Percentiles rank a stretch among this genome's conserved stretches.
Conservation (phyloP, 2,329 filamentous ascomycete genomes). For the Ceratocystiopsis sp. region DNA sequence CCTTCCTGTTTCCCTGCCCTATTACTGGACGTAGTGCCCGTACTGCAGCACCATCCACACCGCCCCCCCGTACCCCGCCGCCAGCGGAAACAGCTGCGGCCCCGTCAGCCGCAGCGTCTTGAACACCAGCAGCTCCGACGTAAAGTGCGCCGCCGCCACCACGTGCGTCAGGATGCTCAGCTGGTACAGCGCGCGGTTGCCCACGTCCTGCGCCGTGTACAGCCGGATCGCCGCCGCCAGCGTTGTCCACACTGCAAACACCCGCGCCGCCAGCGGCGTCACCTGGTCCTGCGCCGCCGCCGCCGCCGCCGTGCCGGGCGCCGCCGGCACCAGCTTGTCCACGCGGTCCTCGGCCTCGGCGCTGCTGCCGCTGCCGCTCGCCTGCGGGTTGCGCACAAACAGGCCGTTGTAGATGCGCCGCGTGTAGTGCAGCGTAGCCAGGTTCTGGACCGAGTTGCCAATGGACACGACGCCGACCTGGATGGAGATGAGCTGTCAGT, state of each 20-base stretch:
- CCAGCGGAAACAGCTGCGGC: conserved; percentile 38
- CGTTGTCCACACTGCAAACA: conserved; percentile 80
- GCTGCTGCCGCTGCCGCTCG: conserved; percentile 15
- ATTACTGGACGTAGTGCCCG: conserved; percentile 42
- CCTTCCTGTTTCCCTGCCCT: neutral
- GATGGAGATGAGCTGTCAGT: conserved; percentile 18
- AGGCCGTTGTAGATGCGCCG: conserved; percentile 68
- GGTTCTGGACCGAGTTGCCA: conserved; percentile 73
- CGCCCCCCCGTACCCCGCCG: conserved; percentile 25
- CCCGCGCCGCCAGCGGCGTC: conserved; percentile 58
- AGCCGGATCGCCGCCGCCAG: conserved; percentile 59
- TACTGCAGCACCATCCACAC: conserved; percentile 53
- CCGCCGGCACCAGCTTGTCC: conserved; percentile 31
- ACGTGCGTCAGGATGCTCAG: conserved; percentile 68
- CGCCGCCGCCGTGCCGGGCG: conserved; percentile 13
- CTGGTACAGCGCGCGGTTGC: conserved; percentile 56
- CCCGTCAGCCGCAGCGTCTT: conserved; percentile 51
- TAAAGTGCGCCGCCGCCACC: conserved; percentile 62
- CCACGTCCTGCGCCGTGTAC: conserved; percentile 72
- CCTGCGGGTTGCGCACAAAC: conserved; percentile 33
- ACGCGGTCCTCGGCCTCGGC: conserved; percentile 28
- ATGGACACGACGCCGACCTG: conserved; percentile 72
- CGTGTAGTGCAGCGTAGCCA: conserved; percentile 63
- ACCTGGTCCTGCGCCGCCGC: conserved; percentile 38
- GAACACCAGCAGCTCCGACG: conserved; percentile 65